Conservation (phyloP, 305 asterid genomes). For the Fraxinus platypoda region DNA sequence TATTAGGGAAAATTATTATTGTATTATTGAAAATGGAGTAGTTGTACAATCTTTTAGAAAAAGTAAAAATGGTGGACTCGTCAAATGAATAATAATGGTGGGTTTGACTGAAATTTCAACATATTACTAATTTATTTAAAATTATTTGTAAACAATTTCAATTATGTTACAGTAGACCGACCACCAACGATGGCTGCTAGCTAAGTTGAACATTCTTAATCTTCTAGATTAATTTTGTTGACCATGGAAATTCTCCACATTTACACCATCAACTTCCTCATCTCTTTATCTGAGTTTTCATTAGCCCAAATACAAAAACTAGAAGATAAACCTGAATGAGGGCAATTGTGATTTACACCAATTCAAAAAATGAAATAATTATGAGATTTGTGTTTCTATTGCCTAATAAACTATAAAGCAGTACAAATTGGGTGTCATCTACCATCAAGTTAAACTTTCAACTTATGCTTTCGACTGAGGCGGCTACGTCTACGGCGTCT, state of each 20-base stretch:
- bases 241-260: neutral
- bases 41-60: neutral
- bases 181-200: neutral
- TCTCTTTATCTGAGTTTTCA: neutral
- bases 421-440: neutral
- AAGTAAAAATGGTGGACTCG: neutral
- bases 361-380: constrained; percentile 19
- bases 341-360: neutral
- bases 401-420: neutral
- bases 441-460: constrained; percentile 22
- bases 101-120: neutral
- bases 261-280: neutral
- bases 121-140: neutral
- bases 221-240: constrained; percentile 1
- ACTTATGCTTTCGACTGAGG: constrained; percentile 7
- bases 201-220: constrained; percentile 1
- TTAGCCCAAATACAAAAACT: neutral
- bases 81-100: neutral
- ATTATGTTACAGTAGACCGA: neutral
- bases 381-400: neutral
- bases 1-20: too few species aligned
- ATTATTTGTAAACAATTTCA: neutral
- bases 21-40: neutral
- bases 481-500: constrained; percentile 28
- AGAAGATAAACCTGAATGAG: neutral